These are phyloP conservation scores for Pyrenula aspistea DNA, from an alignment of 495 filamentous ascomycete species.

Conservation along the genomic window DNA sequence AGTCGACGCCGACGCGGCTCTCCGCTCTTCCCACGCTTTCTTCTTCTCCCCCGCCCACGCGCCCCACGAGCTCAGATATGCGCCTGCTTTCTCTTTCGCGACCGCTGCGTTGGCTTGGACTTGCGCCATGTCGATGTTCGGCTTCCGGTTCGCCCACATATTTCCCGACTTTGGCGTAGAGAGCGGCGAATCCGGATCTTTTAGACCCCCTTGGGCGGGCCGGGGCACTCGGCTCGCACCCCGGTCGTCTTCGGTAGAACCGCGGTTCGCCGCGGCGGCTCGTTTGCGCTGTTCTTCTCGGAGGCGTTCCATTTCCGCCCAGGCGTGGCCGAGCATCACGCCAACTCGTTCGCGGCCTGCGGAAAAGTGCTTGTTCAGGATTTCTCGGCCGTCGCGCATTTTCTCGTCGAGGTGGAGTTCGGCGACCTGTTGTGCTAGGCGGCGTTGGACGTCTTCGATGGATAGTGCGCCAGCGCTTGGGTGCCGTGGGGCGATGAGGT, in stretches of 20 bases:
- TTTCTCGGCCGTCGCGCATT: conserved; percentile 64
- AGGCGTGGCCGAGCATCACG: conserved; percentile 72
- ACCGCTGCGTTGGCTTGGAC: conserved; percentile 57
- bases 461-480: conserved; percentile 89
- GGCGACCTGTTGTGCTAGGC: conserved; percentile 76
- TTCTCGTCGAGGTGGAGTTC: conserved; percentile 83
- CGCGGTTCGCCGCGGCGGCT: conserved; percentile 26
- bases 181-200: background rate
- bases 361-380: conserved; percentile 65
- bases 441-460: conserved; percentile 87
- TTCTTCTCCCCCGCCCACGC: conserved; percentile 86
- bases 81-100: conserved; percentile 62
- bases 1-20: conserved; percentile 12
- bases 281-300: conserved; percentile 68
- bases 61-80: conserved; percentile 92
- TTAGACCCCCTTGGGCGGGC: conserved; percentile 12
- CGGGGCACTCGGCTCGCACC: conserved; percentile 23
- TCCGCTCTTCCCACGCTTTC: conserved; percentile 44
- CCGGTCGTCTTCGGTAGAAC: conserved; percentile 38
- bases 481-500: conserved; percentile 84
- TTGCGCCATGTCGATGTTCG: conserved; percentile 43
- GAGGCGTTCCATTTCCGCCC: conserved; percentile 78
- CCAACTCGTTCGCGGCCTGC: conserved; percentile 76
- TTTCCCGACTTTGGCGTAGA: background rate
- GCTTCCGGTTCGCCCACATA: conserved; percentile 4